Percentiles rank a stretch among this genome's conserved stretches.
phyloP scores from a whole-genome alignment of 352 stramenopile species.

The Globisporangium splendens region DNA sequence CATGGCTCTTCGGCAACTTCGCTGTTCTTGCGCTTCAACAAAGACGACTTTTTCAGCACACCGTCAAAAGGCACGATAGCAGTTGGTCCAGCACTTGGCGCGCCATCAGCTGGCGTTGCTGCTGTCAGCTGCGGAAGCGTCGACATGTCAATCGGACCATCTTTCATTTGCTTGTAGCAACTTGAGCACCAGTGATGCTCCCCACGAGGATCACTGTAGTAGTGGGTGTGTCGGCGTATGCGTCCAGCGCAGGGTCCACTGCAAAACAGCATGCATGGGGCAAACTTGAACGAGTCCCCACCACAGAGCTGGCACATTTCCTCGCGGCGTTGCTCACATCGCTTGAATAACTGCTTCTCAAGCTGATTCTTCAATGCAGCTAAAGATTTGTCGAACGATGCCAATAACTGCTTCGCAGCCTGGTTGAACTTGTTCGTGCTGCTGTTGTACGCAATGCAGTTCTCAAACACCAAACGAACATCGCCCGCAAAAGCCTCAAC shows the following conservation, averaged over 20 bases:
- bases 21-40: slow-evolving; percentile 98
- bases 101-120: slow-evolving; percentile 44
- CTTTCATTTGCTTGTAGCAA: slow-evolving; percentile 90
- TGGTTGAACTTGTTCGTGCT: slow-evolving; percentile 89
- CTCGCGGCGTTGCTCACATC: slow-evolving; percentile 74
- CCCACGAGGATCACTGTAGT: slow-evolving; percentile 81
- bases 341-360: slow-evolving; percentile 84
- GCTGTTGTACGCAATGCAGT: slow-evolving; percentile 89
- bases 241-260: slow-evolving; percentile 78
- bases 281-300: slow-evolving; percentile 89
- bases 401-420: slow-evolving; percentile 74
- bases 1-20: slow-evolving; percentile 96
- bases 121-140: slow-evolving; percentile 71
- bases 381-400: slow-evolving; percentile 71
- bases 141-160: slow-evolving; percentile 90
- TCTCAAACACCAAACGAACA: slow-evolving; percentile 88
- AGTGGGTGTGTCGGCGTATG: slow-evolving; percentile 84
- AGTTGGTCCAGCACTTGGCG: slow-evolving; percentile 14
- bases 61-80: slow-evolving; percentile 40
- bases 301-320: slow-evolving; percentile 89
- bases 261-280: slow-evolving; percentile 87
- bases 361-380: slow-evolving; percentile 67
- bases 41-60: slow-evolving; percentile 90
- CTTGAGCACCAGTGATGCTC: slow-evolving; percentile 88
- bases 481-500: slow-evolving; percentile 84